phyloP scores from a whole-genome alignment of 176 grass and related monocot species.

The Avena sativa region DNA sequence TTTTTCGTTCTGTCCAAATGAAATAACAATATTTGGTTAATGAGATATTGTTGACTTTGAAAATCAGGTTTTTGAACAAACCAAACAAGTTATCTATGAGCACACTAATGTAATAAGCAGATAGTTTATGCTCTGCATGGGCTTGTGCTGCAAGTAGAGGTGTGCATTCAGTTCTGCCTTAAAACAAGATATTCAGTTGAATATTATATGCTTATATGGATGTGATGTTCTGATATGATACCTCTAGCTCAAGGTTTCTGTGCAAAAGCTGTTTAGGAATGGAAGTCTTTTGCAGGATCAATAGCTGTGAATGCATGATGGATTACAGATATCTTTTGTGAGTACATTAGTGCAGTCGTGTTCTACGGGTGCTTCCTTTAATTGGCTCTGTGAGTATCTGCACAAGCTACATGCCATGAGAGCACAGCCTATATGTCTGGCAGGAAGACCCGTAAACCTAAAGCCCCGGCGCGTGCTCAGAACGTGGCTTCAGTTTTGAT shows the following conservation, averaged over 20 bases:
- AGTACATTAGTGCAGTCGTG: neutral
- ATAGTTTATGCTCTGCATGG: constrained; percentile 9
- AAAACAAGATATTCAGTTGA: constrained; percentile 1
- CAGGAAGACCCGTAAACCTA: too few relatives aligned
- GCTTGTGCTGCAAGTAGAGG: constrained; percentile 1
- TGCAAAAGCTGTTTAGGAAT: constrained; percentile 15
- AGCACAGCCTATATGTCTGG: neutral
- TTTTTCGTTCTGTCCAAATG: constrained; percentile 72
- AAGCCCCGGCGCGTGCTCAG: too few relatives aligned
- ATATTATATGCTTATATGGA: constrained; percentile 19
- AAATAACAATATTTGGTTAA: constrained; percentile 31
- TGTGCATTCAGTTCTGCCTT: neutral
- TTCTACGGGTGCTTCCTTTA: neutral
- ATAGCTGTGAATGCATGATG: constrained; percentile 17
- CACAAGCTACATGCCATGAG: neutral
- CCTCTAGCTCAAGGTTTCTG: neutral
- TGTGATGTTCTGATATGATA: constrained; percentile 19
- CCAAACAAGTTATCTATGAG: constrained; percentile 1
- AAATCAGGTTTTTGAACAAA: neutral
- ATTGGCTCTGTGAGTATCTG: neutral
- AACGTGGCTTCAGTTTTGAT: too few relatives aligned
- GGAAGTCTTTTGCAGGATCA: neutral
- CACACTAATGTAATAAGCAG: neutral
- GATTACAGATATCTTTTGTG: neutral
- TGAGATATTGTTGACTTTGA: constrained; percentile 20